Evolutionary conservation across 805 yeast species (phyloP), one percentile per base, ranked within the genome.

Genomic region (Hanseniaspora lindneri): DNA sequence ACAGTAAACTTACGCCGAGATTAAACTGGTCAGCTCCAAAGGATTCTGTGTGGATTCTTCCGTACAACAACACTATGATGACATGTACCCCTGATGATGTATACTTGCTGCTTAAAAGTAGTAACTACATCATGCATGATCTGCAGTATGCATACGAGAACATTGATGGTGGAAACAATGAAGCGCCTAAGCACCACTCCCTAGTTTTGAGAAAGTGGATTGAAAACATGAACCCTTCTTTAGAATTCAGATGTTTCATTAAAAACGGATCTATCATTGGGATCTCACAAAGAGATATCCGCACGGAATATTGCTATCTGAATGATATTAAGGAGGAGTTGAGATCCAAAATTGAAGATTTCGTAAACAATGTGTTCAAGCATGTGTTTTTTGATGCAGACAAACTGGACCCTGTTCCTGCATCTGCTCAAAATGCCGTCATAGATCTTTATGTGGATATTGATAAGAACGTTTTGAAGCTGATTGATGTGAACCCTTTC

Each of bases 1-100:
- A 73, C 41, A 66, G 76, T 7, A 39, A 30, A 29, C n/a, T 49
- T 2, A 72, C 85, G 1, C 97, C 97, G 1, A 92, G 92, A 59
- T 67, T 89, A 55, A 92, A 92, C 67, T 92, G 98, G 98, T 86
- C 96, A 0, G 83, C 96, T 1, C 98, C 99, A 1, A 80, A 79
- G 59, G 99, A 92, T 65, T 84, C 97, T 1, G 75, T 79, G 0
- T 92, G 97, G 98, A 89, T 92, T 19, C 66, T 83, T 57, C 73
- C 92, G 2, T 49, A 49, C 21, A 77, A 82, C 28, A 83, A 85
- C 57, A 72, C 84, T 2, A 74, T 82, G 73, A 73, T 76, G 57
- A 88, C 97, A 58, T 69, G 66, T 14, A 73, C 72, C 28, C 77
- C 81, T 0, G 73, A 79, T 33, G 99, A 92, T 54, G 65, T 92